Percentiles rank a stretch among this genome's conserved stretches.
Evolutionary conservation across 805 yeast species (phyloP).

Genomic region (Middelhovenomyces tepae): DNA sequence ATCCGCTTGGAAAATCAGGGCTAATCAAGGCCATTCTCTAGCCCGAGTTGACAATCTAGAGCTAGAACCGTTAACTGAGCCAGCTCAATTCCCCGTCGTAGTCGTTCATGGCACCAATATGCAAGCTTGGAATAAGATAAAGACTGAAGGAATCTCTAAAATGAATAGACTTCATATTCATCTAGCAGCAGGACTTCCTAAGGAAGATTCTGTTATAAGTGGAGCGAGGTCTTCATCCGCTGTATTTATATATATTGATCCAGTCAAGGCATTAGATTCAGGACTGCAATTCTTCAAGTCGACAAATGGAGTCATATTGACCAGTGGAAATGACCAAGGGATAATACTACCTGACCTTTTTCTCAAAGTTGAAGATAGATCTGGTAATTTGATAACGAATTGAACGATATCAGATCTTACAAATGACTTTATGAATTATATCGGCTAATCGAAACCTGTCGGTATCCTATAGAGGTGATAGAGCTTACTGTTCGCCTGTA

Average conservation of each 20-base stretch:
- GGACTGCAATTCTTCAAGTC: slow-evolving; percentile 50
- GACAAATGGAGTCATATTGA: slow-evolving; percentile 65
- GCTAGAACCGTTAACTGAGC: slow-evolving; percentile 30
- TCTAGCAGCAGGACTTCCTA: slow-evolving; percentile 54
- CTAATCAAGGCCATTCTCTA: slow-evolving; percentile 89
- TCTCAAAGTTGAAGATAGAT: slow-evolving; percentile 29
- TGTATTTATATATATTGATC: slow-evolving; percentile 56
- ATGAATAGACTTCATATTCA: slow-evolving; percentile 86
- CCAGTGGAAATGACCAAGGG: slow-evolving; percentile 54
- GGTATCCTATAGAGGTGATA: too few species aligned
- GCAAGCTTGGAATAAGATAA: slow-evolving; percentile 39
- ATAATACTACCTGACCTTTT: slow-evolving; percentile 39
- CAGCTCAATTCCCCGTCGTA: slow-evolving; percentile 39
- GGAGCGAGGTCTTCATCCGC: slow-evolving; percentile 60
- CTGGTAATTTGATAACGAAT: too few species aligned
- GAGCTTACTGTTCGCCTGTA: too few species aligned
- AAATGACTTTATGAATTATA: too few species aligned
- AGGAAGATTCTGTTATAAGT: slow-evolving; percentile 43
- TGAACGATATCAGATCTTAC: too few species aligned
- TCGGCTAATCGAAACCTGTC: too few species aligned
- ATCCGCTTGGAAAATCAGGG: slow-evolving; percentile 46
- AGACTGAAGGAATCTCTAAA: slow-evolving; percentile 47
- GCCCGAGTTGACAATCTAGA: slow-evolving; percentile 33
- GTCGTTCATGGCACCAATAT: slow-evolving; percentile 77
- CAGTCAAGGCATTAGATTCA: slow-evolving; percentile 37